Percentiles rank a stretch among this genome's conserved stretches.
phyloP scores from a whole-genome alignment of 306 rosid genomes.

The Medicago lupulina region DNA sequence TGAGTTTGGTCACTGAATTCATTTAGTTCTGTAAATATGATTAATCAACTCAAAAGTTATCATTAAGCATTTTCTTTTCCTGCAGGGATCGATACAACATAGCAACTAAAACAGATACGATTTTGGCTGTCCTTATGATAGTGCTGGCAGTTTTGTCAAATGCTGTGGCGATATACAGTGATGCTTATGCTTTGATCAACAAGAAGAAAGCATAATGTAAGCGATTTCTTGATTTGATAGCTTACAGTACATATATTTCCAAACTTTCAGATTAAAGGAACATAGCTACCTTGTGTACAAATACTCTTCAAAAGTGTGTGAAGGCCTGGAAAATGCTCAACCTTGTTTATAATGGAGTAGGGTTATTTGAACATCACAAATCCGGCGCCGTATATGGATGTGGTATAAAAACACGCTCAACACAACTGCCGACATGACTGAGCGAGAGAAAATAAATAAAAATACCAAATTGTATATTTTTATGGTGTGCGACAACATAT shows the following conservation, averaged over 20 bases:
- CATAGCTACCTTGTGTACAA: conserved; percentile 36
- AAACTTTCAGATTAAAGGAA: conserved; percentile 26
- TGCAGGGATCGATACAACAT: conserved; percentile 74
- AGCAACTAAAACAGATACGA: conserved; percentile 76
- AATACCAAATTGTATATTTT: background rate
- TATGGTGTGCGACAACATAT: background rate
- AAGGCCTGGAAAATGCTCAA: conserved; percentile 30
- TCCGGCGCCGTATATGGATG: background rate
- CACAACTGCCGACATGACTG: background rate
- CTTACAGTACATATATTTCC: background rate
- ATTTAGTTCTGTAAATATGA: background rate
- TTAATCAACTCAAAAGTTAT: conserved; percentile 10
- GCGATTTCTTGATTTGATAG: conserved; percentile 38
- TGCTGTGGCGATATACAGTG: conserved; percentile 78
- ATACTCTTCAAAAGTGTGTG: conserved; percentile 29
- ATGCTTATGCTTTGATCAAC: conserved; percentile 69
- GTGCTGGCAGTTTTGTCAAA: conserved; percentile 75
- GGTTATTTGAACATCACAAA: background rate
- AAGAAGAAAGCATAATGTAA: conserved; percentile 35
- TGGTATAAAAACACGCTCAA: background rate
- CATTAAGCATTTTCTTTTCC: conserved; percentile 2
- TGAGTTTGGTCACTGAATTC: conserved; percentile 37
- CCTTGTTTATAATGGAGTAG: conserved; percentile 3
- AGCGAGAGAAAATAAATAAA: background rate
- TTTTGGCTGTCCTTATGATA: conserved; percentile 68